Evolutionary conservation across 2,329 filamentous ascomycete species (phyloP).

Genomic region (Penicillium nordicum): DNA sequence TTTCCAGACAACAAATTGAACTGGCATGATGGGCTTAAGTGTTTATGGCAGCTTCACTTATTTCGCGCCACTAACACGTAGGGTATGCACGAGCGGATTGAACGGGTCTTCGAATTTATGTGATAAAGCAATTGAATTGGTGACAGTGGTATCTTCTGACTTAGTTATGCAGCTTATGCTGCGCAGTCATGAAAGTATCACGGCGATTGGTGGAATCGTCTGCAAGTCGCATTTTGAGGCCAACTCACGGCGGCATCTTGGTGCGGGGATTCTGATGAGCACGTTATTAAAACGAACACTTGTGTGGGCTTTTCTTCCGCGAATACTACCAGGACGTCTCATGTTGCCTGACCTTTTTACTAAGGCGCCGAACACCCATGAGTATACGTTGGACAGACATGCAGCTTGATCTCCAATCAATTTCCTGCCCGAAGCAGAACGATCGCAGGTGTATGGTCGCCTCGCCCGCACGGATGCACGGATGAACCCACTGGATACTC

Average conservation of each 20-base stretch:
- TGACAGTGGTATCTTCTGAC: not conserved
- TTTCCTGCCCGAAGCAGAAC: not conserved
- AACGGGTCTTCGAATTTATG: not conserved
- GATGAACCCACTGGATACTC: not conserved
- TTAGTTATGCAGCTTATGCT: slow-evolving; percentile 6
- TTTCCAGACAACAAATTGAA: not conserved
- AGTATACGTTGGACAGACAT: not conserved
- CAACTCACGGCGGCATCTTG: not conserved
- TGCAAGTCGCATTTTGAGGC: not conserved
- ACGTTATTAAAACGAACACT: not conserved
- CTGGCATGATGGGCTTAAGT: not conserved
- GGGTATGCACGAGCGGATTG: slow-evolving; percentile 3
- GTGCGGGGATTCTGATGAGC: not conserved
- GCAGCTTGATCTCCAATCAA: not conserved
- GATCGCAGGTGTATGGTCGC: not conserved
- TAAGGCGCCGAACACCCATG: not conserved
- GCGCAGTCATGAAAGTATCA: not conserved
- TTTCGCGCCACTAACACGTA: slow-evolving; percentile 1
- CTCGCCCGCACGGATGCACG: not conserved
- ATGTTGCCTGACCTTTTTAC: not conserved
- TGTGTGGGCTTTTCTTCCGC: not conserved
- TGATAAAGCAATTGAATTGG: not conserved
- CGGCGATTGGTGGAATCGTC: not conserved
- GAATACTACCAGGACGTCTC: not conserved
- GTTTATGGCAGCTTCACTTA: not conserved